Conservation (phyloP, 1,284 basidiomycete genomes). For the Violaceomyces palustris region DNA sequence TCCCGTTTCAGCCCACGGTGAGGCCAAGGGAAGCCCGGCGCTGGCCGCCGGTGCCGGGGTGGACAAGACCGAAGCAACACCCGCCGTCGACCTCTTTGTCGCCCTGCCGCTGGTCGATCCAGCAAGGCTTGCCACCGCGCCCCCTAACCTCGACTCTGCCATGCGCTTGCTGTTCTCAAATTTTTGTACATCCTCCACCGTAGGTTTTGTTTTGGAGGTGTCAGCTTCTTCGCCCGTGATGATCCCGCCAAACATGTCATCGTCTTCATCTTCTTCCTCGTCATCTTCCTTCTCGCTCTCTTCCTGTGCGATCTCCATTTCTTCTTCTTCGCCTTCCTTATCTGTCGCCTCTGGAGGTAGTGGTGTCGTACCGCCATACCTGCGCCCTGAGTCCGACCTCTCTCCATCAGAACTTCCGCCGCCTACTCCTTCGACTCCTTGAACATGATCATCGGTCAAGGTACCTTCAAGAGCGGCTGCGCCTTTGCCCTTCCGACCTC, state of each 20-base stretch:
- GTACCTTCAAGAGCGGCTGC: conserved; percentile 2
- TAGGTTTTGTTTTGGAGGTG: conserved; percentile 66
- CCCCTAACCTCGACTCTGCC: conserved; percentile 63
- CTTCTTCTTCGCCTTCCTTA: conserved; percentile 10
- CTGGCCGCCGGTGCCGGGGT: neutral
- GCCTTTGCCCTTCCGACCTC: conserved; percentile 3
- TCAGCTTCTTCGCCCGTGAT: conserved; percentile 69
- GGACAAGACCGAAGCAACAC: conserved; percentile 5
- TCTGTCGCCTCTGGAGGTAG: conserved; percentile 10
- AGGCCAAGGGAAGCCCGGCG: no score
- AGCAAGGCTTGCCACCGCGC: conserved; percentile 25
- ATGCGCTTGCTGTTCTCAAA: conserved; percentile 69
- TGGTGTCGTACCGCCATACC: conserved; percentile 8
- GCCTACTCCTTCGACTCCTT: conserved; percentile 13
- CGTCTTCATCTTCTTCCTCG: conserved; percentile 26
- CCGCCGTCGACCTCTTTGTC: no score
- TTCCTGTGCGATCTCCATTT: conserved; percentile 7
- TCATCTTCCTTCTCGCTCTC: conserved; percentile 12
- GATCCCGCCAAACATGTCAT: conserved; percentile 71
- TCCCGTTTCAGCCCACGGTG: no score
- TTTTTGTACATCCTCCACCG: conserved; percentile 64
- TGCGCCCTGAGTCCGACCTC: conserved; percentile 10
- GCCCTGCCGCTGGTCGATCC: conserved; percentile 12
- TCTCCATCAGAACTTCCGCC: conserved; percentile 5
- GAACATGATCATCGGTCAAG: conserved; percentile 1